Percentiles rank a stretch among this genome's conserved stretches.
phyloP scores from a whole-genome alignment of 768 basidiomycete species.

The Lactarius sp. region DNA sequence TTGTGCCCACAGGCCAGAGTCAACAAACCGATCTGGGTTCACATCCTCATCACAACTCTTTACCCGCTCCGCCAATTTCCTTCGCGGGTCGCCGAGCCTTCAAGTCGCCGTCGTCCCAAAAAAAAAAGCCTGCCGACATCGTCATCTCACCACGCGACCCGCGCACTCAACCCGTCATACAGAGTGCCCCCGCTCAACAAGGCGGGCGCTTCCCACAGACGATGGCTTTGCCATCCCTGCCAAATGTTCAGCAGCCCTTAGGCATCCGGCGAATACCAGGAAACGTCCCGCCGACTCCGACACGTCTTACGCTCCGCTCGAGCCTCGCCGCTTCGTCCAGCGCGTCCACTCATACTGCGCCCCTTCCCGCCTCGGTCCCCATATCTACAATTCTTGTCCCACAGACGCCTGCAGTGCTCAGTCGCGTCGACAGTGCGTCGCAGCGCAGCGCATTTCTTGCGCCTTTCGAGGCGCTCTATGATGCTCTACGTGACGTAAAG shows the following conservation, averaged over 20 bases:
- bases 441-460: constrained; percentile 76
- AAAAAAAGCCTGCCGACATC: constrained; percentile 72
- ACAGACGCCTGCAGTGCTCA: constrained; percentile 62
- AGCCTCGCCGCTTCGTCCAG: constrained; percentile 26
- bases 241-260: constrained; percentile 19
- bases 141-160: constrained; percentile 66
- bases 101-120: constrained; percentile 47
- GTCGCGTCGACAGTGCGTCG: constrained; percentile 52
- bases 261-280: constrained; percentile 21
- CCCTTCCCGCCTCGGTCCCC: constrained; percentile 53
- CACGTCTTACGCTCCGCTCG: constrained; percentile 25
- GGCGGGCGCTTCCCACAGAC: constrained; percentile 34
- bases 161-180: constrained; percentile 56
- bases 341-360: constrained; percentile 18
- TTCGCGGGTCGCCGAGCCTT: constrained; percentile 72
- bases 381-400: constrained; percentile 63
- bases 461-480: constrained; percentile 81
- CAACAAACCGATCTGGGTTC: constrained; percentile 23
- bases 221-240: constrained; percentile 24
- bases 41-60: constrained; percentile 36
- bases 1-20: constrained; percentile 30
- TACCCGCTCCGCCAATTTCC: constrained; percentile 69
- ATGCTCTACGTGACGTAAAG: constrained; percentile 74
- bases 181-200: constrained; percentile 70
- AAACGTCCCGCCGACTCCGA: constrained; percentile 26